Base-by-base conservation (phyloP, 2,329 filamentous ascomycete genomes). In the Gliomastix tumulicola region DNA sequence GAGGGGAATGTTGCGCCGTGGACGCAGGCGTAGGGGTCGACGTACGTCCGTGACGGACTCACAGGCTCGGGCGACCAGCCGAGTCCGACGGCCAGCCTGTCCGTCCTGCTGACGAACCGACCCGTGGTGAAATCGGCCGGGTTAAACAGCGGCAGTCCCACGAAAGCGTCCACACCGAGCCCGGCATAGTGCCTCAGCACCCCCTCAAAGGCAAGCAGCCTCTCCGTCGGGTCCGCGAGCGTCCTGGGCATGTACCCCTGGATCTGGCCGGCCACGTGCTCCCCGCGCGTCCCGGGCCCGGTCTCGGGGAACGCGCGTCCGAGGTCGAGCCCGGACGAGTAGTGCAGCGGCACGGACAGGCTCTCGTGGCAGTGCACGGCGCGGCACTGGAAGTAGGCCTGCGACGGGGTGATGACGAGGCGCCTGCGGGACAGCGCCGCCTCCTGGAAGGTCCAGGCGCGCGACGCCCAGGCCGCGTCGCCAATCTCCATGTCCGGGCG, bases 341-440 rank as follows among this genome's bases (percentile, higher is more conserved):
- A 49, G 13, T 53, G 46, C 8, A 63, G 46, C 15, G 58, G 53
- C 13, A 56, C 41, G 6, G 50, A 50, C 6, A 63, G 48, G 36
- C 53, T 59, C 40, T 63, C 60, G 37, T 60, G 56, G 34, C 58
- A 63, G 43, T 62, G 58, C 11, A 62, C 41, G 8, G 49, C 41
- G 21, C 52, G 50, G 41, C 60, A 63, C 37, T 63, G 60, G 32
- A 60, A 63, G 42, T 63, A 63, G 4, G 50, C 49, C 42, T 63
- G 60, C 4, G 54, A 59, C 11, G 53, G 47, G 3, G 58, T 62
- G 31, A 63, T 56, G 19, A 62, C 47, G 20, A 63, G 53, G 10
- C 58, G 51, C 6, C 58, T 52, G 7, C 53, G 51, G 4, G 59
- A 51, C 21, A 62, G 44, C 6, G 61, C 46, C 8, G 57, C 57